phyloP scores from a whole-genome alignment of 2,329 filamentous ascomycete genomes.

The Pseudogymnoascus sp. region DNA sequence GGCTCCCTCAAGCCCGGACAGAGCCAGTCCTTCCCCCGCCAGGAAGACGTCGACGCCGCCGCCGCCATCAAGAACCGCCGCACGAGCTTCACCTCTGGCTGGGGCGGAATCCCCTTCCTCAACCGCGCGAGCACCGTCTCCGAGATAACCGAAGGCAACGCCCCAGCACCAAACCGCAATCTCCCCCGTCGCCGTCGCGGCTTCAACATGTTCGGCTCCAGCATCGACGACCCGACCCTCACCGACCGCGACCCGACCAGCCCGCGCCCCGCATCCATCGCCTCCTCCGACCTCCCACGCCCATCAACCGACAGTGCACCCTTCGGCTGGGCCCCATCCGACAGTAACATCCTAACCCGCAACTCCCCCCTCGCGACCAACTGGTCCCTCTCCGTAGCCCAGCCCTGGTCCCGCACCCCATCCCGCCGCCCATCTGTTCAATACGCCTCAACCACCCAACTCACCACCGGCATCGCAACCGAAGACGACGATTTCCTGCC shows the following conservation, averaged over 20 bases:
- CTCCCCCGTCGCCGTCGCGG: constrained; percentile 16
- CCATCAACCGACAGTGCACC: constrained; percentile 72
- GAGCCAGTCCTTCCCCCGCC: constrained; percentile 67
- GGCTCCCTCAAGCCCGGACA: constrained; percentile 63
- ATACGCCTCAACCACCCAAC: constrained; percentile 57
- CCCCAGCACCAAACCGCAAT: constrained; percentile 25
- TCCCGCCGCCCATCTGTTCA: constrained; percentile 77
- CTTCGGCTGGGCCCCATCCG: constrained; percentile 56
- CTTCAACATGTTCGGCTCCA: constrained; percentile 41
- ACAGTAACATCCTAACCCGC: constrained; percentile 39
- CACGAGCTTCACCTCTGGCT: constrained; percentile 48
- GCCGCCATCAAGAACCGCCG: constrained; percentile 43
- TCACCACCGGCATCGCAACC: constrained; percentile 53
- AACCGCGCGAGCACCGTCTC: constrained; percentile 21
- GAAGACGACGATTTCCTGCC: constrained; percentile 57
- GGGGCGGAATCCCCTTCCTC: constrained; percentile 35
- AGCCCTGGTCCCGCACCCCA: constrained; percentile 64
- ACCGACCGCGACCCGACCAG: constrained; percentile 48
- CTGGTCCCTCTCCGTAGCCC: constrained; percentile 37
- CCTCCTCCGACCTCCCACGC: constrained; percentile 61
- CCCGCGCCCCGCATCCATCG: constrained; percentile 60
- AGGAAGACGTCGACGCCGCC: constrained; percentile 46
- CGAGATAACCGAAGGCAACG: constrained; percentile 24
- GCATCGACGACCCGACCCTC: constrained; percentile 34
- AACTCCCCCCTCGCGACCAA: constrained; percentile 43